phyloP scores from a whole-genome alignment of 2,329 filamentous ascomycete species.

The Shiraia bambusicola region DNA sequence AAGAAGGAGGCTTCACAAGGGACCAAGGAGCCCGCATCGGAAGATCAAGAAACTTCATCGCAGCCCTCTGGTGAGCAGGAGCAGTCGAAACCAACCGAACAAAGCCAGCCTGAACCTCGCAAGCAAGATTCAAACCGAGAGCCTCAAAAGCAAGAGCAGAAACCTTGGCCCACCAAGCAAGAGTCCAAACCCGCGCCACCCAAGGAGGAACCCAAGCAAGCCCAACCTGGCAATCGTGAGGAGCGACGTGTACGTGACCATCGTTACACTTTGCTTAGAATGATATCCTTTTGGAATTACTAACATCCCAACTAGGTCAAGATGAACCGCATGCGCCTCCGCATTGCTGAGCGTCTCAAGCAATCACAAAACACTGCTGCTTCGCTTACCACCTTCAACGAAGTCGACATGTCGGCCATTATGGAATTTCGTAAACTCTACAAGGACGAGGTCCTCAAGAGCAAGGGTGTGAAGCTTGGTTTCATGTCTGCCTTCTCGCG shows the following conservation, averaged over 20 bases:
- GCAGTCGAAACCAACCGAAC: slow-evolving; percentile 44
- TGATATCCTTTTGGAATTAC: slow-evolving; percentile 1
- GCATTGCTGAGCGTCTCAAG: slow-evolving; percentile 96
- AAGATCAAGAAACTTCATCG: slow-evolving; percentile 59
- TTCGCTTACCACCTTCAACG: slow-evolving; percentile 96
- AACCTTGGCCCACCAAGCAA: slow-evolving; percentile 40
- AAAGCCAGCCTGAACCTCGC: slow-evolving; percentile 41
- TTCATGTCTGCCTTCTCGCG: slow-evolving; percentile 98
- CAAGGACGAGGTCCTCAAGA: slow-evolving; percentile 95
- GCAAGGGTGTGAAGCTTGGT: slow-evolving; percentile 95
- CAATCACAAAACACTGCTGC: slow-evolving; percentile 98
- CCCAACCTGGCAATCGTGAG: slow-evolving; percentile 69
- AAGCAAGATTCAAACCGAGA: slow-evolving; percentile 45
- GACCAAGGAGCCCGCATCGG: slow-evolving; percentile 61
- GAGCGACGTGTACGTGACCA: slow-evolving; percentile 74
- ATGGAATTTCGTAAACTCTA: slow-evolving; percentile 98
- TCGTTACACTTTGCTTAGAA: neutral
- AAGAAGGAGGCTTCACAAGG: slow-evolving; percentile 59
- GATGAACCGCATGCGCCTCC: slow-evolving; percentile 99
- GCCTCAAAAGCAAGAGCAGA: slow-evolving; percentile 43
- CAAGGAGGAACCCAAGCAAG: slow-evolving; percentile 34
- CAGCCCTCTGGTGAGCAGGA: slow-evolving; percentile 55
- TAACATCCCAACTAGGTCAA: slow-evolving; percentile 68
- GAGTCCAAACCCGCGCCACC: slow-evolving; percentile 21
- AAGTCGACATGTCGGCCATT: slow-evolving; percentile 96